phyloP scores from a whole-genome alignment of 2,329 filamentous ascomycete genomes.

The Gaeumannomyces tritici region DNA sequence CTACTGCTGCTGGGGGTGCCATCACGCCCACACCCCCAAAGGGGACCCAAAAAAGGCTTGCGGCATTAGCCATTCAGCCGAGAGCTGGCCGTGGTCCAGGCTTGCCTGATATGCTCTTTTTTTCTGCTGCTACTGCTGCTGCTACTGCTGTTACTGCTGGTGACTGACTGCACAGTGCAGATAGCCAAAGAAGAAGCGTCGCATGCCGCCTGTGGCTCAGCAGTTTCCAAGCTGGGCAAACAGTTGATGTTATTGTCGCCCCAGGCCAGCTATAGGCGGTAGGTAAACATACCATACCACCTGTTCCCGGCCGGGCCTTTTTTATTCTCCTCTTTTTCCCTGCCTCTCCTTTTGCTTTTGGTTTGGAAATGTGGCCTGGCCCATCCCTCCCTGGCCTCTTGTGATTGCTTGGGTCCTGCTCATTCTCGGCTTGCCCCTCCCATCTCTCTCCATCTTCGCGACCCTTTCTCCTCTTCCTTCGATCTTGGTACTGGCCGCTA shows the following conservation, averaged over 20 bases:
- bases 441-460: constrained; percentile 18
- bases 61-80: constrained; percentile 42
- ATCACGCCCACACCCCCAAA: not conserved
- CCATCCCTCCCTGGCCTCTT: not conserved
- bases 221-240: constrained; percentile 19
- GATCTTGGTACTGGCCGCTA: constrained; percentile 16
- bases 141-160: too few relatives aligned
- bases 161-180: constrained; percentile 2
- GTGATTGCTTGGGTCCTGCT: not conserved
- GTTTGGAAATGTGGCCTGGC: not conserved
- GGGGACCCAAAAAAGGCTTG: constrained; percentile 13
- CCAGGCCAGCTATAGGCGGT: constrained; percentile 4
- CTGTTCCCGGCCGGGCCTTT: not conserved
- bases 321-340: constrained; percentile 4
- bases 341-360: not conserved
- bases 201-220: constrained; percentile 25
- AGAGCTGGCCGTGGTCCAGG: constrained; percentile 27
- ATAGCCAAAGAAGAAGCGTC: not conserved
- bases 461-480: constrained; percentile 21
- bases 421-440: constrained; percentile 11
- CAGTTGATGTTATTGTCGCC: constrained; percentile 17
- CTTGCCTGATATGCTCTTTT: constrained; percentile 20
- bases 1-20: not conserved
- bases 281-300: constrained; percentile 8
- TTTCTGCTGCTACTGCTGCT: too few relatives aligned